These are phyloP conservation scores for Talaromyces albobiverticillius DNA, from an alignment of 2,329 filamentous ascomycete species.

Conservation along the genomic window DNA sequence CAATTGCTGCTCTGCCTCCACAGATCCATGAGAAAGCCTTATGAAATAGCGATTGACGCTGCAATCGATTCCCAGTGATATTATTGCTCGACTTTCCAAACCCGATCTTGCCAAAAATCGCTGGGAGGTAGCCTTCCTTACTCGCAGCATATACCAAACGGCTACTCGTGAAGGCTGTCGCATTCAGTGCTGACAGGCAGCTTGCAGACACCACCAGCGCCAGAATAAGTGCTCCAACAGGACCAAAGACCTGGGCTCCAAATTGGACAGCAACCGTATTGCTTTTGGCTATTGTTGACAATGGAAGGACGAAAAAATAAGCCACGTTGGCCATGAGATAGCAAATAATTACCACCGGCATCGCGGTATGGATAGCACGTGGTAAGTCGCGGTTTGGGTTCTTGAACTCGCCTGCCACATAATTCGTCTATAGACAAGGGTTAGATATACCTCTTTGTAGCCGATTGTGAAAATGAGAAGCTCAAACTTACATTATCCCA, in stretches of 20 bases:
- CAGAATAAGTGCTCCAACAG: slow-evolving; percentile 75
- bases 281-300: slow-evolving; percentile 73
- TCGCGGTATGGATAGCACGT: slow-evolving; percentile 91
- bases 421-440: slow-evolving; percentile 74
- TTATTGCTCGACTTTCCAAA: slow-evolving; percentile 45
- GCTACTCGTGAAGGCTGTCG: slow-evolving; percentile 87
- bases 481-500: slow-evolving; percentile 89
- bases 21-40: slow-evolving; percentile 61
- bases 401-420: slow-evolving; percentile 94
- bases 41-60: slow-evolving; percentile 53
- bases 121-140: slow-evolving; percentile 90
- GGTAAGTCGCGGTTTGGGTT: slow-evolving; percentile 87
- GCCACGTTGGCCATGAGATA: slow-evolving; percentile 90
- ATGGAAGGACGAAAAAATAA: slow-evolving; percentile 90
- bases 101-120: slow-evolving; percentile 78
- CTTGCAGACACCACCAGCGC: slow-evolving; percentile 86
- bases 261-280: slow-evolving; percentile 98
- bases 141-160: slow-evolving; percentile 90
- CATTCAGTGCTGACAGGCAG: slow-evolving; percentile 93
- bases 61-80: slow-evolving; percentile 34
- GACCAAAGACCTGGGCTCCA: slow-evolving; percentile 83
- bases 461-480: not conserved
- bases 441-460: not conserved
- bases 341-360: slow-evolving; percentile 86
- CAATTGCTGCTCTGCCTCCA: slow-evolving; percentile 75